These are phyloP conservation scores for Citrus glauca DNA, from an alignment of 345 rosid species.

Conservation along the genomic window DNA sequence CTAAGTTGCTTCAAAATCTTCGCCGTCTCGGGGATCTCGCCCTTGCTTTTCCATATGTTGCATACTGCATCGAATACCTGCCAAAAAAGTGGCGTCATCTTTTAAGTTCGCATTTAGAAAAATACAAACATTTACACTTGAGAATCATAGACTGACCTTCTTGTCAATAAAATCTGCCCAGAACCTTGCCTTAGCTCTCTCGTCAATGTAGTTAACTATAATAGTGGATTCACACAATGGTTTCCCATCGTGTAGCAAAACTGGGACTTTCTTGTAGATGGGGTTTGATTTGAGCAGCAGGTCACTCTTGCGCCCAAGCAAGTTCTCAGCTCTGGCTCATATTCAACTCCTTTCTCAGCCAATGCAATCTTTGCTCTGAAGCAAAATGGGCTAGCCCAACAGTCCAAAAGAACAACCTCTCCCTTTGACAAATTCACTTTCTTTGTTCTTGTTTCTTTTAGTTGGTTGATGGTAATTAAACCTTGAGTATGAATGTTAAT, in stretches of 20 bases:
- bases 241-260: conserved; percentile 56
- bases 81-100: neutral
- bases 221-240: conserved; percentile 62
- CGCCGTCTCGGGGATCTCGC: conserved; percentile 38
- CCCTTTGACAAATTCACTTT: no score
- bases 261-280: conserved; percentile 64
- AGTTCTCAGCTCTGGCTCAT: conserved; percentile 40
- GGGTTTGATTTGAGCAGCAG: conserved; percentile 64
- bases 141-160: conserved; percentile 32
- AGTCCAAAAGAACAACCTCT: no score
- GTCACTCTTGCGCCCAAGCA: conserved; percentile 54
- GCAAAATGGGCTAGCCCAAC: no score
- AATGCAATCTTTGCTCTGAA: conserved; percentile 59
- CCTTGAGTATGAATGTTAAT: neutral
- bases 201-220: conserved; percentile 57
- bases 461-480: neutral
- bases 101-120: no score
- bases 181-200: conserved; percentile 52
- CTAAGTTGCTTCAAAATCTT: conserved; percentile 48
- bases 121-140: no score
- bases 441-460: conserved; percentile 8
- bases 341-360: conserved; percentile 51
- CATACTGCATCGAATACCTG: conserved; percentile 38
- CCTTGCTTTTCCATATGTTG: conserved; percentile 38
- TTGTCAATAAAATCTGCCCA: conserved; percentile 74